Base-by-base conservation (phyloP, 805 yeast genomes). In the Yamadazyma sp. region DNA sequence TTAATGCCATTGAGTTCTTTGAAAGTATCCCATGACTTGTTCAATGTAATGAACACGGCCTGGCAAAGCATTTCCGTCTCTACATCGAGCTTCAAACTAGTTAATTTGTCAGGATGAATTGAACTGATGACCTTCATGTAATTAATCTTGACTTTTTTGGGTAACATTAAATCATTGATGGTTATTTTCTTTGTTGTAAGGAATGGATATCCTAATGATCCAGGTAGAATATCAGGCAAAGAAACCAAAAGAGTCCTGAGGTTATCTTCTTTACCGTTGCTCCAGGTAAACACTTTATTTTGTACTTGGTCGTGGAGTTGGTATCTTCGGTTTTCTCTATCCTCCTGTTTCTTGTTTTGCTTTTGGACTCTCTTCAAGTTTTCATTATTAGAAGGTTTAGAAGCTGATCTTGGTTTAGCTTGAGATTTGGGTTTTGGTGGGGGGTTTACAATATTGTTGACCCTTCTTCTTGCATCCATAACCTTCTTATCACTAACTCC, bases 21-120 rank as follows among this genome's bases (percentile, higher is more conserved):
- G 58, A 88, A 89, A 14, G 59, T 62, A 48, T 87, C 97, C 98
- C 99, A 93, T 2, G 97, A 89, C 48, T 79, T 75, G 59, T 89
- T 91, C 44, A 93, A 66, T 0, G 80, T 71, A 26, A 89, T 84
- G 55, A 93, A 93, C 0, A 91, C 91, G 16, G 79, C 80, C 50
- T 90, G 91, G 11, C 97, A 93, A 31, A 91, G 71, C 82, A 91
- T 75, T 55, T 83, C 82, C 40, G 78, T 77, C 51, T 88, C 95
- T 5, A 80, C 66, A 6, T 80, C 65, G 2, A 82, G 77, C 15
- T 62, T 59, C 20, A 49, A 44, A 40, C 50, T 50, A 20, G 48
- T 43, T 16, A 90, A 65, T 58, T 93, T 93, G 59, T 93, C 99
- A 0, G 93, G 93, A 52, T 84, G 93, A 5, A 86, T 82, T 39